Evolutionary conservation across 805 yeast species (phyloP).

Genomic region (Candida chauliodis): DNA sequence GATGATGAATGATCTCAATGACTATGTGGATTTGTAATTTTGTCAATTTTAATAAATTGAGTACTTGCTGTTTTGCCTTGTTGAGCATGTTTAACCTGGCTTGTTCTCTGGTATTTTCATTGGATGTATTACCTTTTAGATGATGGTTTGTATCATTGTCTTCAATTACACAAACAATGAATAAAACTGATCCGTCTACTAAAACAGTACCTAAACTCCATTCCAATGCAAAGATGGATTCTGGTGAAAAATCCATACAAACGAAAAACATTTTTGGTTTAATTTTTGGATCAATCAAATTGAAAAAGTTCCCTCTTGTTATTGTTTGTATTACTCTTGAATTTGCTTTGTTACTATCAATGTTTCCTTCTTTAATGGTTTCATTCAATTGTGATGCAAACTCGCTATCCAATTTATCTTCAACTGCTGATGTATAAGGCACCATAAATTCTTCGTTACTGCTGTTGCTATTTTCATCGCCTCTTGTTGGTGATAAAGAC

Average conservation of each 20-base stretch:
- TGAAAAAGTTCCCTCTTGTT: slow-evolving; percentile 65
- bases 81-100: slow-evolving; percentile 37
- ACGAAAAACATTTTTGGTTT: slow-evolving; percentile 63
- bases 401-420: slow-evolving; percentile 60
- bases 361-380: slow-evolving; percentile 50
- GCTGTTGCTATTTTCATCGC: neutral
- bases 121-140: slow-evolving; percentile 35
- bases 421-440: slow-evolving; percentile 69
- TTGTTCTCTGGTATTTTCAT: slow-evolving; percentile 34
- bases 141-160: slow-evolving; percentile 42
- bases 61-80: slow-evolving; percentile 42
- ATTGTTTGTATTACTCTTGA: slow-evolving; percentile 67
- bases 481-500: slow-evolving; percentile 10
- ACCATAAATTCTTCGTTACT: slow-evolving; percentile 34
- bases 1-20: slow-evolving; percentile 71
- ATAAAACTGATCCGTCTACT: slow-evolving; percentile 77
- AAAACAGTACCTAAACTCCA: slow-evolving; percentile 86
- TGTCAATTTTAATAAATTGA: slow-evolving; percentile 55
- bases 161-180: slow-evolving; percentile 61
- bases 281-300: slow-evolving; percentile 40
- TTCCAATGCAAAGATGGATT: slow-evolving; percentile 77
- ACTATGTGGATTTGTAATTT: slow-evolving; percentile 71
- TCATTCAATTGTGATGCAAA: slow-evolving; percentile 53
- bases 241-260: slow-evolving; percentile 80
- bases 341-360: slow-evolving; percentile 49